Conservation (phyloP, 108 stramenopile species). For the Asterionellopsis glacialis region DNA sequence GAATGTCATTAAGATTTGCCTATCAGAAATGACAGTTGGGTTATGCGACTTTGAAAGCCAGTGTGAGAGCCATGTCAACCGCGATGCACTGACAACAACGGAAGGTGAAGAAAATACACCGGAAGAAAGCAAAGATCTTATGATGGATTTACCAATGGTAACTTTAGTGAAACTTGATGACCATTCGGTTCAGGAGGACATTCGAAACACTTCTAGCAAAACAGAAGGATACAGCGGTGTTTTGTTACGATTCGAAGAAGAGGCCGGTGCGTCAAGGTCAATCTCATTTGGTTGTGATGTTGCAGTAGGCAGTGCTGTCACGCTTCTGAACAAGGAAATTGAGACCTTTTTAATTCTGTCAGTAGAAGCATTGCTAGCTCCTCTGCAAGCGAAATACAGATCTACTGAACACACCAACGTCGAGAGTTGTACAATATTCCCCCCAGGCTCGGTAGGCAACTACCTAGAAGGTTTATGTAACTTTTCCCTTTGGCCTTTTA, state of each 20-base stretch:
- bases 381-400: not conserved
- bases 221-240: not conserved
- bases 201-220: not conserved
- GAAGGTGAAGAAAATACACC: not conserved
- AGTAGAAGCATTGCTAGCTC: conserved; percentile 37
- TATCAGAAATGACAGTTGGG: conserved; percentile 14
- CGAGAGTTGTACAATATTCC: no score
- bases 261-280: conserved; percentile 15
- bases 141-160: no score
- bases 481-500: no score
- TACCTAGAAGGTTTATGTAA: no score
- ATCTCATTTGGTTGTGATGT: conserved; percentile 44
- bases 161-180: conserved; percentile 12
- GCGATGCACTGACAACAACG: no score
- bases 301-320: conserved; percentile 30
- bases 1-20: conserved; percentile 28
- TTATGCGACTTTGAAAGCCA: conserved; percentile 20
- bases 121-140: not conserved
- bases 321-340: conserved; percentile 29
- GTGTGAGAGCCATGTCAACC: not conserved
- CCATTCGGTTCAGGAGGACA: conserved; percentile 6
- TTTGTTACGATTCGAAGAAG: conserved; percentile 28
- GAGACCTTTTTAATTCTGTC: conserved; percentile 28
- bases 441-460: no score
- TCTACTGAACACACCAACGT: no score